Conservation (phyloP, 177 flowering plant species). For the Telopea speciosissima region DNA sequence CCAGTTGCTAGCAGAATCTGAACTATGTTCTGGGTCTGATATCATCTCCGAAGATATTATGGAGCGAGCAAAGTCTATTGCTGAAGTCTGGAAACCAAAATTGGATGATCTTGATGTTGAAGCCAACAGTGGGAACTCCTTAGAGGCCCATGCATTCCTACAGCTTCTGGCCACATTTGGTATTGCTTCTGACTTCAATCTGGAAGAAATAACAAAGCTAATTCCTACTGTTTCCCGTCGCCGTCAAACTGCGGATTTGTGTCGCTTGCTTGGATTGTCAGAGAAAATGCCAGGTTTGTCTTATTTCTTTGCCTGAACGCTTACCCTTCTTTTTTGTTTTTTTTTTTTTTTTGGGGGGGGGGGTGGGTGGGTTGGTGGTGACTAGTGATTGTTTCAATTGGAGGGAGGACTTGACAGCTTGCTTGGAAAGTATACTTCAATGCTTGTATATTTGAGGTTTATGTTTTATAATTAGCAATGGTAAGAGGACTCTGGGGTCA, state of each 20-base stretch:
- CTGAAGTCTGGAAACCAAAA: constrained; percentile 87
- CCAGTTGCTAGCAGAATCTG: constrained; percentile 33
- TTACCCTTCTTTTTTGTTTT: too few relatives aligned
- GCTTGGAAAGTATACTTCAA: too few relatives aligned
- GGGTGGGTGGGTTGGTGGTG: too few relatives aligned
- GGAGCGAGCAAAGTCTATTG: constrained; percentile 62
- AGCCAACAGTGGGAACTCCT: constrained; percentile 78
- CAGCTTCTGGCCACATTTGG: constrained; percentile 81
- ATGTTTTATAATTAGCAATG: too few relatives aligned
- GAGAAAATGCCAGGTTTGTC: constrained; percentile 91
- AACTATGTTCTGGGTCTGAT: constrained; percentile 28
- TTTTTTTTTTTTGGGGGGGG: constrained; percentile 2
- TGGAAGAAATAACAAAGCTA: constrained; percentile 57
- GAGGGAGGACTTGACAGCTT: too few relatives aligned
- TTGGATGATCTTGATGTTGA: constrained; percentile 73
- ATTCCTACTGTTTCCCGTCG: constrained; percentile 89
- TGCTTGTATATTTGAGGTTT: too few relatives aligned
- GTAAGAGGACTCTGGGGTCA: too few relatives aligned
- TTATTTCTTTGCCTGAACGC: too few relatives aligned
- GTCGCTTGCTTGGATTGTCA: constrained; percentile 71
- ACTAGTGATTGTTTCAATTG: too few relatives aligned
- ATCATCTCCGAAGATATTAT: constrained; percentile 50
- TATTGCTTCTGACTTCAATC: constrained; percentile 66
- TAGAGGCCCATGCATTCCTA: constrained; percentile 95
- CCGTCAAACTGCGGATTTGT: constrained; percentile 80